Evolutionary conservation across 257 asterid species (phyloP), one percentile per base, ranked within the genome.

Genomic region (Jaltomata sinuosa): DNA sequence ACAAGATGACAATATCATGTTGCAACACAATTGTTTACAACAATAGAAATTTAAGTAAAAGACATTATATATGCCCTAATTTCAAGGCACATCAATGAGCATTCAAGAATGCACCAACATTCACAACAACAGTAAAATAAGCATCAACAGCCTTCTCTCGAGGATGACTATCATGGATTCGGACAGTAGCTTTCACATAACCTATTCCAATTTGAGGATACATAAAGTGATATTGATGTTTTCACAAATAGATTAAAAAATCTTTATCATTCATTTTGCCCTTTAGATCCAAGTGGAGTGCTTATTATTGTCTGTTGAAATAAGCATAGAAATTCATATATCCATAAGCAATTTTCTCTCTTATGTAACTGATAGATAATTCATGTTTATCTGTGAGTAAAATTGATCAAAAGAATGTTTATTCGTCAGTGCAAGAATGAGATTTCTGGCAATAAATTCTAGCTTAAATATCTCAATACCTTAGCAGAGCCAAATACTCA

Each of bases 101-200:
- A 38, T 38, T 38, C 89, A 38, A 88, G 91, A 77, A 81, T 83
- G 80, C 90, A 87, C 29, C 90, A 87, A 31, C 86, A 52, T 12
- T 4, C 69, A 61, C 69, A 32, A 32, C 36, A 32, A 32, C 36
- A 32, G 36, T 3, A 32, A 32, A 32, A 32, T 32, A 2, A 61
- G 36, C 67, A 59, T 32, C 34, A 59, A 7, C 88, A 85, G 8
- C 77, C 83, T 49, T 87, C 93, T 34, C 80, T 93, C 0, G 87
- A 90, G 84, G 91, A 89, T 68, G 89, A 8, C 81, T 93, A 94
- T 55, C 93, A 89, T 83, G 93, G 89, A 74, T 90, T 93, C 38
- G 94, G 87, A 57, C 92, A 88, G 38, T 90, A 79, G 69, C 21
- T 61, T 61, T 25, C 36, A 61, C n/a, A n/a, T n/a, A n/a, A n/a